Base-by-base conservation (phyloP, 768 basidiomycete genomes). In the Russula lepida region DNA sequence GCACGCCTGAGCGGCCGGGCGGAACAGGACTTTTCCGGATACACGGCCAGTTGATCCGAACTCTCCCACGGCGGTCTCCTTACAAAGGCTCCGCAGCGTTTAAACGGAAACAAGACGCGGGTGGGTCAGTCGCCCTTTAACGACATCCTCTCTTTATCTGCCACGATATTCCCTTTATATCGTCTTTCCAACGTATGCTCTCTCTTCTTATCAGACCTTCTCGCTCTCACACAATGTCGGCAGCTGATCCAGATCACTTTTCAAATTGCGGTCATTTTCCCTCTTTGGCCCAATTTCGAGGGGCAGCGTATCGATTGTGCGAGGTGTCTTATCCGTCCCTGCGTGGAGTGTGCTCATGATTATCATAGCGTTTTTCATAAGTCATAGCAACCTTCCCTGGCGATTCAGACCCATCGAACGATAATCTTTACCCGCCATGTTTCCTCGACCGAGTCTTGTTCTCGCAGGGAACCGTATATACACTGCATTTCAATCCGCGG, bases 401-500 rank as follows among this genome's bases (percentile, higher is more conserved):
- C 25, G 35, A 43, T 21, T 47, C 19, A 9, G 48, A 30, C 28
- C 48, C 48, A 30, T 28, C 30, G 51, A 13, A 37, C 32, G 21
- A 23, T 33, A 13, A 54, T 39, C 21, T 25, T n/a, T 17, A 21
- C 43, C 21, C 11, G 43, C 21, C 30, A 66, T 66, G 65, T 47
- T 44, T 23, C 50, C 54, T 47, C 56, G 57, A 54, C 23, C 52
- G 8, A 19, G 17, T 28, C 6, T 65, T 32, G 50, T 51, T 13
- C 48, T 61, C 11, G 23, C 65, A 7, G 25, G 39, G 19, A 66
- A 57, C 39, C 54, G 58, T 21, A 19, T 78, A 35, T 28, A 71
- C 3, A 53, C 74, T 41, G 86, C 88, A 21, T 71, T 91, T 50
- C 61, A 78, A 23, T 81, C 85, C 25, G 88, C 82, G 4, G 78